phyloP scores from a whole-genome alignment of 1,139 yeast species.

The Debaryomyces nepalensis region DNA sequence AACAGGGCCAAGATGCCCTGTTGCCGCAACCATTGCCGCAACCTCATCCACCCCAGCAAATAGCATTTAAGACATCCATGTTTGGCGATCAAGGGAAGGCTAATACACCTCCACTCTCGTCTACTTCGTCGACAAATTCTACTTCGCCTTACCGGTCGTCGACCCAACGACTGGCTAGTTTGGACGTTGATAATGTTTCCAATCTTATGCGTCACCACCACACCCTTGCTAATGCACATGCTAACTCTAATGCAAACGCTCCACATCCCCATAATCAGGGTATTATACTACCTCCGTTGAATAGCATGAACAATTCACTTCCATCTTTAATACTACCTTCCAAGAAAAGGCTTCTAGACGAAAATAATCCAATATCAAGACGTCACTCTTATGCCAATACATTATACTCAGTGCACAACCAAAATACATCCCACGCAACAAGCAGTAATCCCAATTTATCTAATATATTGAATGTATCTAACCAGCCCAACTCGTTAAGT shows the following conservation, averaged over 20 bases:
- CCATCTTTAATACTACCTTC: conserved; percentile 21
- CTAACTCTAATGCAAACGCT: neutral
- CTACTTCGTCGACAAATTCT: conserved; percentile 3
- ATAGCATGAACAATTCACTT: conserved; percentile 9
- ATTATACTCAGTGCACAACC: conserved; percentile 16
- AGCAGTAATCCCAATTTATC: conserved; percentile 27
- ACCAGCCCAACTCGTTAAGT: conserved; percentile 6
- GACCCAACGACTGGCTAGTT: conserved; percentile 35
- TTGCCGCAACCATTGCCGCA: conserved; percentile 14
- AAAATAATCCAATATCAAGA: conserved; percentile 24
- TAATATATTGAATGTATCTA: conserved; percentile 11
- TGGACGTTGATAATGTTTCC: conserved; percentile 25
- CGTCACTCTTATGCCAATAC: conserved; percentile 39
- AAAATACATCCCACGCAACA: conserved; percentile 12
- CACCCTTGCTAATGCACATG: neutral
- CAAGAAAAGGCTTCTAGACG: conserved; percentile 37
- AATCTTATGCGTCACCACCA: conserved; percentile 16
- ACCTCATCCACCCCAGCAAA: conserved; percentile 19
- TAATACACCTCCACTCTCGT: conserved; percentile 12
- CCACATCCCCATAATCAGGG: conserved; percentile 5
- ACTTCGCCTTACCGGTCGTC: conserved; percentile 7
- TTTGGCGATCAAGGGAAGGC: conserved; percentile 26
- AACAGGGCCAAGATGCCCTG: neutral
- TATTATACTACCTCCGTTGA: conserved; percentile 15
- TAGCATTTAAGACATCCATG: conserved; percentile 48